These are phyloP conservation scores for Backusella circina DNA, from an alignment of 192 early-diverging fungal genomes.

Conservation along the genomic window DNA sequence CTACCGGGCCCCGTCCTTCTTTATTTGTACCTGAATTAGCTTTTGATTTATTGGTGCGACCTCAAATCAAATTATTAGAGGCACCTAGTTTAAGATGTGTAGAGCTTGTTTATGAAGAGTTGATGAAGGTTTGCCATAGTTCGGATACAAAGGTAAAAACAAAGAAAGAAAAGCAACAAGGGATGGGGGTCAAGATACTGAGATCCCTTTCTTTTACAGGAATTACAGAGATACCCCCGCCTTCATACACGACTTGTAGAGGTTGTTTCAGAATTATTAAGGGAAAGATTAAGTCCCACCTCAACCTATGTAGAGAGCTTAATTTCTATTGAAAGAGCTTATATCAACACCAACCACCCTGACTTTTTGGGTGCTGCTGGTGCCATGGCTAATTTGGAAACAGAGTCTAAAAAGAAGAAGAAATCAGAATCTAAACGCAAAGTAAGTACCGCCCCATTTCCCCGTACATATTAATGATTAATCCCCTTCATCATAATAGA, in stretches of 20 bases:
- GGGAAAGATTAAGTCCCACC: slow-evolving; percentile 71
- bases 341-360: slow-evolving; percentile 85
- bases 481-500: neutral
- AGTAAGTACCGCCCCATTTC: neutral
- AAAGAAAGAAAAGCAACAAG: too few relatives aligned
- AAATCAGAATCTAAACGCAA: slow-evolving; percentile 26
- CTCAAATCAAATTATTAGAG: slow-evolving; percentile 74
- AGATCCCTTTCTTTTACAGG: slow-evolving; percentile 24
- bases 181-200: neutral
- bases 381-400: slow-evolving; percentile 70
- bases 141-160: slow-evolving; percentile 62
- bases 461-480: neutral
- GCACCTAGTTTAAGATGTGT: slow-evolving; percentile 76
- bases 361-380: slow-evolving; percentile 80
- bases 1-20: slow-evolving; percentile 72
- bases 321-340: slow-evolving; percentile 77
- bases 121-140: slow-evolving; percentile 75
- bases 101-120: slow-evolving; percentile 79
- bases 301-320: slow-evolving; percentile 74
- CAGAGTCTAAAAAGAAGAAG: slow-evolving; percentile 61
- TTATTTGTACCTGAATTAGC: slow-evolving; percentile 85
- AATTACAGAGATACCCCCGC: slow-evolving; percentile 73
- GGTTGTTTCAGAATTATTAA: slow-evolving; percentile 73
- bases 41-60: slow-evolving; percentile 80
- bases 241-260: slow-evolving; percentile 71